Percentiles rank a stretch among this genome's conserved stretches.
These are phyloP conservation scores for Chlamydomonas incerta DNA, from an alignment of 139 green algal species.

Conservation along the genomic window DNA sequence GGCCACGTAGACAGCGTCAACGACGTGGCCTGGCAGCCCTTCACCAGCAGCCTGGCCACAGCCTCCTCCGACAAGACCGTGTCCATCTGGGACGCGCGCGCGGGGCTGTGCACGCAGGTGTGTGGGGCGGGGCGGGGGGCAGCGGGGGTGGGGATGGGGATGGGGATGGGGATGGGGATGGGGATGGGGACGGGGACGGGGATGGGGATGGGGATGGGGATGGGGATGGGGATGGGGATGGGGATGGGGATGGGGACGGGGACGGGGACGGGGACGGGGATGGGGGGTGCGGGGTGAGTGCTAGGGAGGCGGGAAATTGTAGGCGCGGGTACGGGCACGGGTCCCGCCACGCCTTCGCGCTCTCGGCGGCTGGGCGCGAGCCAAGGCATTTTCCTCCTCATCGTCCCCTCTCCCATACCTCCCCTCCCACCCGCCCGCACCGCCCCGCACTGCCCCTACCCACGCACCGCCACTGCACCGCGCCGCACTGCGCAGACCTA, in stretches of 20 bases:
- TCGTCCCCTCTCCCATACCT: neutral
- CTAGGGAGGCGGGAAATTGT: too few species aligned
- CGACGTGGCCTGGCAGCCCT: constrained; percentile 84
- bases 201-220: neutral
- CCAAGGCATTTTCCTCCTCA: neutral
- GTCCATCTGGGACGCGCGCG: constrained; percentile 83
- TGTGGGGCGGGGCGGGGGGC: neutral
- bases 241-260: too few species aligned
- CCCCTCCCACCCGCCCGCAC: neutral
- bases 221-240: too few species aligned
- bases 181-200: neutral
- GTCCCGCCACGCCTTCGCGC: too few species aligned
- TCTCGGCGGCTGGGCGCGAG: neutral
- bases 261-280: too few species aligned
- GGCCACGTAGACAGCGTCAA: constrained; percentile 93
- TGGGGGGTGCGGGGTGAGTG: too few species aligned
- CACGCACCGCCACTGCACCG: too few species aligned
- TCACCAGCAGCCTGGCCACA: constrained; percentile 59
- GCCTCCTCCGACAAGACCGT: constrained; percentile 90
- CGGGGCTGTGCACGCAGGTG: constrained; percentile 70
- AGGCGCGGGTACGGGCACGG: too few species aligned
- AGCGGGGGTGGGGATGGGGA: too few species aligned
- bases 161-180: neutral
- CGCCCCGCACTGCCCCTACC: neutral
- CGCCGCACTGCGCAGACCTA: constrained; percentile 71